Evolutionary conservation across 768 basidiomycete species (phyloP), one percentile per base, ranked within the genome.

Genomic region (Macrolepiota dolichaula): DNA sequence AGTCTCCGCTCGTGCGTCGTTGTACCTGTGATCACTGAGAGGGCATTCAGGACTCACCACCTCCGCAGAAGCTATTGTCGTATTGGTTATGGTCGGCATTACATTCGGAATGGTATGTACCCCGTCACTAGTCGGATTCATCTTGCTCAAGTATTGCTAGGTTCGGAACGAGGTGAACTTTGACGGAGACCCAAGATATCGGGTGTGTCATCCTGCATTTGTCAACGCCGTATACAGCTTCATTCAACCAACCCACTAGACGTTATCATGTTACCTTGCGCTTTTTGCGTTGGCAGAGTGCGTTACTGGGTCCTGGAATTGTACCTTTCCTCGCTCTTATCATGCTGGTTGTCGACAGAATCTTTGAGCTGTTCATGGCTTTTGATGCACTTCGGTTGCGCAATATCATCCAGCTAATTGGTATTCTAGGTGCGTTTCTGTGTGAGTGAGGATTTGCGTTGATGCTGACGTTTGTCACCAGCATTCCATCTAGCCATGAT

Each of bases 221-320:
- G 12, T 24, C 47, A 5, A 3, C 13, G 12, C 22, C 13, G 12
- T n/a, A 13, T 42, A 4, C 7, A 3, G 22, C 4, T 49, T 3
- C 24, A 10, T 24, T 24, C 22, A 27, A 24, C 25, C 13, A 37
- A 22, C 37, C 17, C 55, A 19, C 32, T 53, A 91, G 88, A 93
- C 92, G 12, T 71, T 93, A 56, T 87, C 91, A 63, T 93, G 92
- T 72, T 94, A 93, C 71, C 84, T 94, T 4, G 90, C 90, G 2
- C 77, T 94, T 6, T 94, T 93, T 71, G 86, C 87, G 25, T 77
- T 94, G 10, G 92, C 89, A 59, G 91, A 91, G 92, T 92, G 70
- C 54, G 83, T 73, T 38, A 40, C 55, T 32, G 29, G 29, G 3
- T 15, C 51, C 13, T 52, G 37, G 47, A 9, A 10, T 40, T 27